Conservation (phyloP, 176 grass and related monocot species). For the Saccharum officinarum region DNA sequence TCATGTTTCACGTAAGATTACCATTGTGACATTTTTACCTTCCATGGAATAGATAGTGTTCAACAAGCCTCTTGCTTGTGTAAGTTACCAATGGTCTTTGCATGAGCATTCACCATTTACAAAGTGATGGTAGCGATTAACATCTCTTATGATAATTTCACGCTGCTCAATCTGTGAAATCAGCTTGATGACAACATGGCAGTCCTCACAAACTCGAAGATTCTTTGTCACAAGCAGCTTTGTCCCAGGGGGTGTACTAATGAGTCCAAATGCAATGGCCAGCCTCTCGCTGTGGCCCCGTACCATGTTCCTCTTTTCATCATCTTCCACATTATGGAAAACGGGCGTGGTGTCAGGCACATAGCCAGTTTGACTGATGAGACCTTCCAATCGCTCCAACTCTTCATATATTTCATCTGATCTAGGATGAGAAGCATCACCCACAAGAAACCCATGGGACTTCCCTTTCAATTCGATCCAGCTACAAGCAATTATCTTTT, state of each 20-base stretch:
- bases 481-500: constrained; percentile 76
- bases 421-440: constrained; percentile 67
- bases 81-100: constrained; percentile 52
- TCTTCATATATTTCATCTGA: constrained; percentile 69
- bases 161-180: constrained; percentile 66
- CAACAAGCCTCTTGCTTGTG: not conserved
- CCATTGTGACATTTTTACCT: not conserved
- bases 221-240: constrained; percentile 78
- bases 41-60: not conserved
- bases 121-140: constrained; percentile 82
- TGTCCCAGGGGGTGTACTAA: constrained; percentile 69
- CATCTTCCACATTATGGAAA: constrained; percentile 74
- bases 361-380: constrained; percentile 69
- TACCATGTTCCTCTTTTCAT: constrained; percentile 76
- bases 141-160: constrained; percentile 84
- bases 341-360: constrained; percentile 66
- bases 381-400: constrained; percentile 65
- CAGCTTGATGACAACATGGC: constrained; percentile 74
- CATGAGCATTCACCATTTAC: constrained; percentile 80
- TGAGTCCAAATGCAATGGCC: constrained; percentile 80
- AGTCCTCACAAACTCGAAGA: constrained; percentile 77
- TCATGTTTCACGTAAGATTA: not conserved
- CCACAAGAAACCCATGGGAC: constrained; percentile 75
- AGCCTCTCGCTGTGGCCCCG: constrained; percentile 71
- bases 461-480: constrained; percentile 79